Base-by-base conservation (phyloP, 2,329 filamentous ascomycete genomes). In the Hysterium pulicare region DNA sequence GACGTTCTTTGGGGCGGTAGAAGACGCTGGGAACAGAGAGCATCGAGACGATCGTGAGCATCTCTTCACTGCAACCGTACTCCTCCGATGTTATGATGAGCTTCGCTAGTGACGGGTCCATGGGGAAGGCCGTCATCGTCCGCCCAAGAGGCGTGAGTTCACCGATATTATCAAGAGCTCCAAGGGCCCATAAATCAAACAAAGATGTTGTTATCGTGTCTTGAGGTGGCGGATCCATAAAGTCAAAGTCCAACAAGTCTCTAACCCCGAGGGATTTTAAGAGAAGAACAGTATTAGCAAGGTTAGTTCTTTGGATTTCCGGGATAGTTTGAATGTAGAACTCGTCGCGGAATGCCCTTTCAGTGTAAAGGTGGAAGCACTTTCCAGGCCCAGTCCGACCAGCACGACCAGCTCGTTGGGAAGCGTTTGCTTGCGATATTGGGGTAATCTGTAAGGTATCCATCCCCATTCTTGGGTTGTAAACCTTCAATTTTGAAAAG, bases 401-500 rank as follows among this genome's bases (percentile, higher is more conserved):
- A 33, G 93, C 93, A 63, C 93, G 87, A 45, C 93, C 93, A 31
- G 93, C 91, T 58, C 93, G 83, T 62, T 98, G 93, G 3, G 87
- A 90, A 4, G 90, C 86, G 65, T 98, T 98, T 54, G 93, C 93
- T 65, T 98, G 93, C 2, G 90, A 96, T 40, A 98, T 94, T 1
- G 93, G 93, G 0, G 93, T 98, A 53, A 98, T 95, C 60, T 97
- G 93, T 11, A 98, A 79, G 0, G 91, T 96, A 60, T 98, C 93
- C 93, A 98, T 98, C 44, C 93, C 93, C 89, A 98, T 97, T 40
- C 90, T 87, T 5, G 93, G 90, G 58, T 98, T 98, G 70, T 97
- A 98, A 4, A 98, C 93, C 65, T 98, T 98, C 62, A 97, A 80
- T 66, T 98, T 98, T 2, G 90, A 95, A 67, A 91, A 98, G 0